Conservation (phyloP, 805 yeast species). For the Lachancea cidri region DNA sequence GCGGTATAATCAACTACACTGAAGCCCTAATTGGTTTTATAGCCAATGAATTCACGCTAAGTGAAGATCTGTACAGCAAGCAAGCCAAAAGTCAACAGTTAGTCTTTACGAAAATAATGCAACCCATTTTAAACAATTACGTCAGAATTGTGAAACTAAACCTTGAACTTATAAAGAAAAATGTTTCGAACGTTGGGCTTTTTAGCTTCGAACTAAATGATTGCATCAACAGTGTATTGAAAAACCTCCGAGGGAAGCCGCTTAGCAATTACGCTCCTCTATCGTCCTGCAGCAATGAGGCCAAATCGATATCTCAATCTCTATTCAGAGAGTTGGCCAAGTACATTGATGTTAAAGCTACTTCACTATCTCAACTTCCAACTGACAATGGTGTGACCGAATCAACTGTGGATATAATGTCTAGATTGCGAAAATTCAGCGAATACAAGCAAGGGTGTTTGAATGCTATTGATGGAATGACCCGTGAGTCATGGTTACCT, state of each 20-base stretch:
- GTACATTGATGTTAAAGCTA: conserved; percentile 49
- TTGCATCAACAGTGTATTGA: conserved; percentile 34
- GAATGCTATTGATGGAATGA: conserved; percentile 44
- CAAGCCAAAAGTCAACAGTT: conserved; percentile 27
- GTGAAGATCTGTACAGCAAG: conserved; percentile 39
- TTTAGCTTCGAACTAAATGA: conserved; percentile 58
- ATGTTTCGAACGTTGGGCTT: conserved; percentile 45
- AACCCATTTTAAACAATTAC: conserved; percentile 36
- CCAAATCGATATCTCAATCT: conserved; percentile 30
- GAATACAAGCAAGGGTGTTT: conserved; percentile 51
- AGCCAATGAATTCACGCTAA: conserved; percentile 45
- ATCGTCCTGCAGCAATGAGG: conserved; percentile 22
- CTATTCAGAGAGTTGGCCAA: conserved; percentile 54
- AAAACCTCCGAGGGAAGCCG: conserved; percentile 28
- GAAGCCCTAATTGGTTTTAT: conserved; percentile 47
- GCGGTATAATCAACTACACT: conserved; percentile 51
- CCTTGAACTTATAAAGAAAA: conserved; percentile 36
- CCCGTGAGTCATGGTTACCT: conserved; percentile 67
- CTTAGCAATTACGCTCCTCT: conserved; percentile 20
- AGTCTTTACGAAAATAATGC: conserved; percentile 33
- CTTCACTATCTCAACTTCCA: conserved; percentile 44
- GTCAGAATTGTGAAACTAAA: conserved; percentile 36
- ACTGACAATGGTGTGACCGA: conserved; percentile 69
- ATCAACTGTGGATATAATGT: conserved; percentile 65
- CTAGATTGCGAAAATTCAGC: conserved; percentile 58